A percentile compares a stretch with the other conserved stretches of the same genome.
These are phyloP conservation scores for Inosperma sp. DNA, from an alignment of 768 basidiomycete species.

Conservation along the genomic window DNA sequence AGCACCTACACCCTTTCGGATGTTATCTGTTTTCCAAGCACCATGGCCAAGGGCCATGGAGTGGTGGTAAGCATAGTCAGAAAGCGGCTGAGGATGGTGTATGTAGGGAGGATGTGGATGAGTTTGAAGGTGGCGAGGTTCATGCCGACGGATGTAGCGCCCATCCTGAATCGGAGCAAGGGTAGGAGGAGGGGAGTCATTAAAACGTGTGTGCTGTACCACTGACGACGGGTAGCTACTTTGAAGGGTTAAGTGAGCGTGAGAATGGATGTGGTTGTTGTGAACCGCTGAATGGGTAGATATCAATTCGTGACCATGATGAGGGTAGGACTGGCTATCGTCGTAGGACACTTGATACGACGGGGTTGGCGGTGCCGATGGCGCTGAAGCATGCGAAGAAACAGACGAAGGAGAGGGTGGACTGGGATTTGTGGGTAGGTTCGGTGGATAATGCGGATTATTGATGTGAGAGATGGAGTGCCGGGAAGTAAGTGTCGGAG, in stretches of 20 bases:
- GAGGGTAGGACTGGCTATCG: conserved; percentile 35
- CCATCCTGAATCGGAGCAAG: conserved; percentile 53
- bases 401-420: conserved; percentile 51
- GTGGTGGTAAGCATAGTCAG: conserved; percentile 42
- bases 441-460: conserved; percentile 44
- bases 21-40: conserved; percentile 44
- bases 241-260: conserved; percentile 15
- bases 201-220: conserved; percentile 32
- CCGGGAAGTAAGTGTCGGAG: conserved; percentile 43
- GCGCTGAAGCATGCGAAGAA: conserved; percentile 43
- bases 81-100: conserved; percentile 37
- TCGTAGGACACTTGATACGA: conserved; percentile 46
- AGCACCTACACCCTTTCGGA: conserved; percentile 42
- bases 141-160: conserved; percentile 31
- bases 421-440: conserved; percentile 30
- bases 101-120: conserved; percentile 35
- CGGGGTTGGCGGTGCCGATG: conserved; percentile 42
- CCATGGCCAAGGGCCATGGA: conserved; percentile 35
- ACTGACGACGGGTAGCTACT: conserved; percentile 5
- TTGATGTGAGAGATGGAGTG: conserved; percentile 60
- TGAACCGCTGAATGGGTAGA: conserved; percentile 23
- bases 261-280: conserved; percentile 16
- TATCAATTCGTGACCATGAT: conserved; percentile 30
- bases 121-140: conserved; percentile 25
- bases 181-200: conserved; percentile 48